Base-by-base conservation (phyloP, 495 filamentous ascomycete genomes). In the Corynascus novoguineensis region DNA sequence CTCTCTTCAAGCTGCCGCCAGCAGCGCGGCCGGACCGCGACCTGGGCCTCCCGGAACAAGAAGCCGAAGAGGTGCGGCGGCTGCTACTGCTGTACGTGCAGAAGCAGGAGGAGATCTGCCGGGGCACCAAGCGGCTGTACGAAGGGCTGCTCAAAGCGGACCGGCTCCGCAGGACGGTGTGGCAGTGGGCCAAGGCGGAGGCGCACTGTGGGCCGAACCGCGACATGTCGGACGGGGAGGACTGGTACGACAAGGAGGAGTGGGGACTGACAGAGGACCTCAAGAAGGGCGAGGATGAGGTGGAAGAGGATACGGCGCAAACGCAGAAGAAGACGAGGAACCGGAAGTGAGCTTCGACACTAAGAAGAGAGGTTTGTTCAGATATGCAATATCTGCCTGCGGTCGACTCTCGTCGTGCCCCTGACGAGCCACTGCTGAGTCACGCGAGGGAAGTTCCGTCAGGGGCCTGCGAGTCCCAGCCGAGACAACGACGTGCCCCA, bases 81-180 rank as follows among this genome's bases (percentile, higher is more conserved):
- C 71, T 96, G 11, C 78, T 98, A 11, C 82, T 89, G 66, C 78
- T 87, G 3, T 96, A 92, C 62, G 87, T 96, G 12, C 92, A 96
- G 63, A 95, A 96, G 68, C 92, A 97, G 64, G 93, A 97, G 64
- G 92, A 98, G 70, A 86, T 96, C 19, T 86, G 90, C 41, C 86
- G 93, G 10, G 89, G 88, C 3, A 83, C 86, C 9, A 81, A 87
- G 48, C 81, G 81, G 52, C 81, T 97, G 61, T 84, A 91, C 55
- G 78, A 87, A 29, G 86, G 83, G 0, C 78, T 98, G 17, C 73
- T 92, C 53, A 78, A 82, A 42, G 90, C 91, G 4, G 84, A 92
- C 61, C 82, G 87, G 28, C 83, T 89, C 76, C 82, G 91, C 44
- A 83, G 86, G 54, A 79, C 85, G 42, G 90, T 97, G 11, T 80